Base-by-base conservation (phyloP, 139 green algal genomes). In the Marvania coccoides region DNA sequence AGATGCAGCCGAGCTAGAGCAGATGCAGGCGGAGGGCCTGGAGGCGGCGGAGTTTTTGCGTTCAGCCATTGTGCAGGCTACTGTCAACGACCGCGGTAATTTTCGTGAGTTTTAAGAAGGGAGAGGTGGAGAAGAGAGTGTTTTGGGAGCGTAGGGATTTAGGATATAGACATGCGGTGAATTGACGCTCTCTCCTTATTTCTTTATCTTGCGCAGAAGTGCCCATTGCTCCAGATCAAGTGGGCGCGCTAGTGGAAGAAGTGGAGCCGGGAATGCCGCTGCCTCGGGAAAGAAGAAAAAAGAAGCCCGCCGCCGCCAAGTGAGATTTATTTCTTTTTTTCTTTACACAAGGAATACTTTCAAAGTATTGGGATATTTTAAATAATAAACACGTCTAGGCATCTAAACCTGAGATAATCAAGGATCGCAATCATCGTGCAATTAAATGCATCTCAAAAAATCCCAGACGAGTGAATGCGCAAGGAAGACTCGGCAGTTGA, bases 41-140 rank as follows among this genome's bases (percentile, higher is more conserved):
- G 47, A 76, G 26, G 53, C 51, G 9, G 69, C 48, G 31, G 55
- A 65, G 3, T 76, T 73, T 23, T 39, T 76, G 14, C 55, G 51
- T 6, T 26, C 40, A 5, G 47, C 29, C 28, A 67, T 76, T n/a
- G 69, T 76, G 46, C 69, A 76, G 51, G 69, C 69, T 2, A 61
- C 54, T 3, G 19, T 58, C 7, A 72, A 65, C 26, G 69, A 76
- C 7, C 55, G 63, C 4, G 69, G 69, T 12, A 38, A 61, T 3
- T 73, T 55, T 45, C 47, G 69, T 76, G 56, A 10, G 61, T 8
- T 10, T 6, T 8, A 12, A 47, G 55, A 6, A 4, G 42, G 35
- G n/a, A n/a, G n/a, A n/a, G n/a, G n/a, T n/a, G n/a, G n/a, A n/a
- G n/a, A n/a, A n/a, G n/a, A n/a, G n/a, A n/a, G n/a, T n/a, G n/a